A percentile compares a stretch with the other conserved stretches of the same genome.
Conservation (phyloP, 179 eudicot genomes). For the Spergularia azorica region DNA sequence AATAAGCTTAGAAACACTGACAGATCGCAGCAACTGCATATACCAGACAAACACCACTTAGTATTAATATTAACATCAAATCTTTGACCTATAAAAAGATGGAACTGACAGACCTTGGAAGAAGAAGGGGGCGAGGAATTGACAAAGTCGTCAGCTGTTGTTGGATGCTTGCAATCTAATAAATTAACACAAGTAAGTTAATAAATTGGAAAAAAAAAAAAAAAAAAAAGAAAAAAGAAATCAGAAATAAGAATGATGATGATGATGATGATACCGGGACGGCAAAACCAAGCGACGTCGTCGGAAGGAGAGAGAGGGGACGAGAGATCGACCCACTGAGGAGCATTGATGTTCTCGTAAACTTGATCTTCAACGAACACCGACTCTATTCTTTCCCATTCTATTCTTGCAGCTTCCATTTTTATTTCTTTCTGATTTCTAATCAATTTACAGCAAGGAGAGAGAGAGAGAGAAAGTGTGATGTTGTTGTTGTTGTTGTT, state of each 20-base stretch:
- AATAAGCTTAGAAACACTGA: slow-evolving; percentile 53
- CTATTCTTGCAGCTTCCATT: slow-evolving; percentile 86
- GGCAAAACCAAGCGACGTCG: slow-evolving; percentile 93
- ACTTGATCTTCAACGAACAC: slow-evolving; percentile 56
- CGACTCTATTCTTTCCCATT: slow-evolving; percentile 71
- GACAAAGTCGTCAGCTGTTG: slow-evolving; percentile 73
- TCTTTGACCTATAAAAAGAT: background rate
- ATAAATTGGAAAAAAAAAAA: background rate
- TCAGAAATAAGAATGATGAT: too few species aligned
- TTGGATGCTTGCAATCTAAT: slow-evolving; percentile 89
- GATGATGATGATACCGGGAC: slow-evolving; percentile 46
- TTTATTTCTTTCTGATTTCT: background rate
- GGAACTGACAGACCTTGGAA: slow-evolving; percentile 49
- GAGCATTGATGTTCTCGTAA: slow-evolving; percentile 81
- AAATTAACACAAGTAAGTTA: background rate
- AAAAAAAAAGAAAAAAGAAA: background rate
- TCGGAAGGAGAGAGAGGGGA: slow-evolving; percentile 39
- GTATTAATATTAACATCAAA: too few species aligned
- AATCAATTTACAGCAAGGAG: background rate
- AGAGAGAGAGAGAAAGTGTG: too few species aligned
- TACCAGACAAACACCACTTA: background rate
- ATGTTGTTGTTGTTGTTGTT: too few species aligned
- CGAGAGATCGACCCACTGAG: slow-evolving; percentile 83
- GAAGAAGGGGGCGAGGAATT: slow-evolving; percentile 38
- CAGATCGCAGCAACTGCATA: slow-evolving; percentile 57